These are phyloP conservation scores for Paxillus rubicundulus DNA, from an alignment of 768 basidiomycete genomes.

Conservation along the genomic window DNA sequence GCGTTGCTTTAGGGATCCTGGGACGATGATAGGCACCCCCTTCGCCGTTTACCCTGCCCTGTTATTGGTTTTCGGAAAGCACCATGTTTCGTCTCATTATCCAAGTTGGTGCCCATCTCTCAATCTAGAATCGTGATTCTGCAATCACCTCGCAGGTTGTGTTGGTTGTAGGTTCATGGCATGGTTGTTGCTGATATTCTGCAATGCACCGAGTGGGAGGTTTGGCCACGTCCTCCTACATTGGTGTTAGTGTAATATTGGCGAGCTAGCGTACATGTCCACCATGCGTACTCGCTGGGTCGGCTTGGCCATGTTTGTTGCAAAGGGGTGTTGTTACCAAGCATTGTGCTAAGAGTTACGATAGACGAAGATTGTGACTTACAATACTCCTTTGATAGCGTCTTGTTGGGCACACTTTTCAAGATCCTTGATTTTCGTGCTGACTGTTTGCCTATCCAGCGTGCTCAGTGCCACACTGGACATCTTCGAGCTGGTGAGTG, in stretches of 20 bases:
- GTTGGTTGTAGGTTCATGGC: slow-evolving; percentile 4
- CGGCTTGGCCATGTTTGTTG: no score
- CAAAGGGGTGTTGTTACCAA: no score
- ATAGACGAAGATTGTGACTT: no score
- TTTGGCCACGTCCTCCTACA: neutral
- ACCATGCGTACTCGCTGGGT: neutral
- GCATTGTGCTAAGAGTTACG: no score
- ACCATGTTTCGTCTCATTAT: neutral
- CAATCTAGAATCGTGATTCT: neutral
- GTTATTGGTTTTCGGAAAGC: neutral
- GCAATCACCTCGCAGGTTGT: neutral
- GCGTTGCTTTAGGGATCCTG: slow-evolving; percentile 9
- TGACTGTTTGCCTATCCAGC: neutral
- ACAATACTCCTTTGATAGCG: no score
- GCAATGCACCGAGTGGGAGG: slow-evolving; percentile 11
- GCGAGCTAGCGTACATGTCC: neutral
- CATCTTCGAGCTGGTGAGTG: slow-evolving; percentile 1
- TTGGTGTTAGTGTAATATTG: neutral
- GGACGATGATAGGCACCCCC: neutral
- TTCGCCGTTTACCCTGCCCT: neutral
- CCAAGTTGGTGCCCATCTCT: slow-evolving; percentile 7
- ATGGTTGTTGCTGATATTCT: neutral
- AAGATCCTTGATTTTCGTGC: neutral
- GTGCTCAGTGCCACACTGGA: slow-evolving; percentile 1
- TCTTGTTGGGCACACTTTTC: neutral